Evolutionary conservation across 331 rosid genomes (phyloP), one percentile per base, ranked within the genome.

Genomic region (Saraca asoca): DNA sequence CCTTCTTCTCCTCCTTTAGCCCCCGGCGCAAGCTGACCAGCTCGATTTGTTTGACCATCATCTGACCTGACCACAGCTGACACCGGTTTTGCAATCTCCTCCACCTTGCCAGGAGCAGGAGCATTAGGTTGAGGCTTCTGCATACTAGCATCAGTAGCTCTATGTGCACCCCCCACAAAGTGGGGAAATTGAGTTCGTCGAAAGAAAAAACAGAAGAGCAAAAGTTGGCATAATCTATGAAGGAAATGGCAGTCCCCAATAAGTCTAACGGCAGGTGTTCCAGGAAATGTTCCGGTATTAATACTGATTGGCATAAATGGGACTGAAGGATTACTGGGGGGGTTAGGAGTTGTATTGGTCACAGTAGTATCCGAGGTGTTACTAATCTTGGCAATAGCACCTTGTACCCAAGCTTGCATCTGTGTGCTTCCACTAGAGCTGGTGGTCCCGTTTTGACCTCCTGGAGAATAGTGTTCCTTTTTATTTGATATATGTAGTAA

Each of bases 331-430:
- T 95, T 93, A 33, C 91, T 87, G 45, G 87, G 80, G 15, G 93
- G 93, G 70, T 79, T 92, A n/a, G 93, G 95, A 69, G 93, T 59
- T 6, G 87, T 81, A 73, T 70, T 89, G 66, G 96, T 56, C 19
- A 79, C 98, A 29, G 89, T 93, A 24, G 89, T 93, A 56, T 89
- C 98, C 53, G 79, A 66, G 68, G 91, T 83, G 84, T 87, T 81
- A 73, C 93, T 90, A 73, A 89, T 87, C 88, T 92, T 92, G 37
- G 96, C 95, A 71, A 92, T 85, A 39, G 95, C 95, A 58, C 96
- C 98, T 69, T 87, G 98, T 20, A 92, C 89, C 95, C 96, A 92
- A 74, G 93, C 93, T 72, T 92, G 95, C 96, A 92, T 85, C 74
- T 89, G 95, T 53, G 89, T 82, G 83, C 83, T 92, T 78, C 98